Base-by-base conservation (phyloP, 2,329 filamentous ascomycete species). In the Penicillium sp. region DNA sequence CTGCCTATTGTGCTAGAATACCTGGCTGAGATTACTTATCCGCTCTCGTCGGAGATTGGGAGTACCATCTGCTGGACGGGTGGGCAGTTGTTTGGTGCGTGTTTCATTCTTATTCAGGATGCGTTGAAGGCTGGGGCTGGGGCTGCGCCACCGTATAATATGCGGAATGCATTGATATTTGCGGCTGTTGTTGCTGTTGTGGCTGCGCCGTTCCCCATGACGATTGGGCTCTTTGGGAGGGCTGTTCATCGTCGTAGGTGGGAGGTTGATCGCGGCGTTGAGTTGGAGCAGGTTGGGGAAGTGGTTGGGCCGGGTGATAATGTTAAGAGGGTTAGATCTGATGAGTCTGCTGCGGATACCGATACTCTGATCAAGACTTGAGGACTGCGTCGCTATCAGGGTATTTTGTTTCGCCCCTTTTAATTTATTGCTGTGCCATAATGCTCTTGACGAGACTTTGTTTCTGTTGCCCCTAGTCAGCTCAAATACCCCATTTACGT, bases 1-100 rank as follows among this genome's bases (percentile, higher is more conserved):
- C 81, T 97, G 1, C 94, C 94, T 3, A 83, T 96, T 37, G 89
- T 86, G 6, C 82, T 97, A 48, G 94, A 99, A 74, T 92, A 89
- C 65, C 79, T 97, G 16, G 89, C 90, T 50, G 91, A 97, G 72
- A 83, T 96, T 57, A 92, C 89, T 5, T 90, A 94, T 68, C 94
- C 94, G 0, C 85, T 95, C 26, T 88, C 86, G 39, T 92, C 94
- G 0, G 93, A 96, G 74, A 83, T 97, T 43, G 90, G 89, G 1
- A 89, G 85, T 59, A 91, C 89, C 29, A 79, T 95, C 22, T 89
- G 88, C 67, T 97, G 94, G 94, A 83, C 85, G 1, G 88, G 88
- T 6, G 93, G 94, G 0, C 93, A 97, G 77, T 74, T 97, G 8
- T 75, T 95, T 1, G 94, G 94, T 13, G 92, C 85, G 2, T 75